These are phyloP conservation scores for Hypoxylon sp. DNA, from an alignment of 2,329 filamentous ascomycete species.

Conservation along the genomic window DNA sequence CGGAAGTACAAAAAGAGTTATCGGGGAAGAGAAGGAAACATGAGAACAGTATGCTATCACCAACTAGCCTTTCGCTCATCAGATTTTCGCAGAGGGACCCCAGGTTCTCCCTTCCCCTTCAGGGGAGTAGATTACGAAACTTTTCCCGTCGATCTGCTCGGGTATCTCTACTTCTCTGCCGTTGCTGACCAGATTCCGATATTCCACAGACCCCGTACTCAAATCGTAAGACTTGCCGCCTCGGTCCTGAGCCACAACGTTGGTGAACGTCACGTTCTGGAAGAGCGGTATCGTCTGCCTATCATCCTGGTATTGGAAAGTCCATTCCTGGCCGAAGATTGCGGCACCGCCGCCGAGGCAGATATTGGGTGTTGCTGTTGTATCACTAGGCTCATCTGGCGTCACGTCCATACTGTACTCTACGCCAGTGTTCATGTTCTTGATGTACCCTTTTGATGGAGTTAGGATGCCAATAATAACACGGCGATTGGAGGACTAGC, in stretches of 20 bases:
- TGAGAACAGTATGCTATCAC: not conserved
- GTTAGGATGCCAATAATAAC: not conserved
- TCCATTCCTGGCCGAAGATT: slow-evolving; percentile 32
- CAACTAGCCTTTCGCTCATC: not conserved
- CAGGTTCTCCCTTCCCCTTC: slow-evolving; percentile 10
- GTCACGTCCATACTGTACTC: slow-evolving; percentile 1
- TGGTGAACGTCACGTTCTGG: slow-evolving; percentile 39
- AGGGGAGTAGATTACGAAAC: slow-evolving; percentile 31
- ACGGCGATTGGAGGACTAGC: no score
- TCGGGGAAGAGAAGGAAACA: not conserved
- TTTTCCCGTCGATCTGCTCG: slow-evolving; percentile 5
- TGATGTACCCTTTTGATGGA: slow-evolving; percentile 18
- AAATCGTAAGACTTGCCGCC: slow-evolving; percentile 17
- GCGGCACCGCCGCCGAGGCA: slow-evolving; percentile 35
- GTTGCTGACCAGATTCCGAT: slow-evolving; percentile 25
- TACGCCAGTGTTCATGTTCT: slow-evolving; percentile 29
- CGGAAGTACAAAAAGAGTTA: not conserved
- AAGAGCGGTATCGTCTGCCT: slow-evolving; percentile 20
- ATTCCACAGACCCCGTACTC: slow-evolving; percentile 12
- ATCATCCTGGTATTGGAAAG: slow-evolving; percentile 1
- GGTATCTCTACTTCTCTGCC: slow-evolving; percentile 20
- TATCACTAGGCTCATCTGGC: slow-evolving; percentile 21
- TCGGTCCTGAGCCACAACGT: slow-evolving; percentile 13
- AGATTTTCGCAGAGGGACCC: not conserved
- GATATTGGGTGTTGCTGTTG: slow-evolving; percentile 21